These are phyloP conservation scores for Kwoniella europaea DNA, from an alignment of 768 basidiomycete genomes.

Conservation along the genomic window DNA sequence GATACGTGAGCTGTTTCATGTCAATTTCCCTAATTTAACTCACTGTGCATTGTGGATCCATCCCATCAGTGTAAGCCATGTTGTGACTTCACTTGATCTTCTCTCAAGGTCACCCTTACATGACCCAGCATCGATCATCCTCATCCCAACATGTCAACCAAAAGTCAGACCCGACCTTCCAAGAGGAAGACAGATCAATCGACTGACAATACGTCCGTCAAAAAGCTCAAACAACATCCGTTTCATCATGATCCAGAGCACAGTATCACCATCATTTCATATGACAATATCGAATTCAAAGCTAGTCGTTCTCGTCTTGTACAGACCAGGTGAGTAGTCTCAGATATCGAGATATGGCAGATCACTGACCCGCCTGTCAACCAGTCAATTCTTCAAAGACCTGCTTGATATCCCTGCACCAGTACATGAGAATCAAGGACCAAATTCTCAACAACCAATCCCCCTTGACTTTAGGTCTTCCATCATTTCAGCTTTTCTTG, in stretches of 20 bases:
- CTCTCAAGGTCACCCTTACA: no score
- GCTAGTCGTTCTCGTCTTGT: neutral
- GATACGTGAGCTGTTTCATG: no score
- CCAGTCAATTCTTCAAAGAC: constrained; percentile 9
- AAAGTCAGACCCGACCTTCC: neutral
- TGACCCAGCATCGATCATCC: neutral
- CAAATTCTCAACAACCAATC: neutral
- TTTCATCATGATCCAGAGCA: neutral
- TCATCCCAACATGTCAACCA: neutral
- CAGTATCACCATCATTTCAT: neutral
- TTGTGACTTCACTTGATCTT: no score
- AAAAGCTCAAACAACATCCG: neutral
- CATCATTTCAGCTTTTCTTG: neutral
- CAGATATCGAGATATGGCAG: neutral
- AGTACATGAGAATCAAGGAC: neutral
- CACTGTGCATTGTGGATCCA: no score
- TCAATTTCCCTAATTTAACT: no score
- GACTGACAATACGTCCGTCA: neutral
- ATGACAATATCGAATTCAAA: constrained; percentile 11
- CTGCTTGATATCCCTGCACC: neutral
- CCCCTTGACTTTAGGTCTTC: neutral
- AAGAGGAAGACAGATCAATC: neutral
- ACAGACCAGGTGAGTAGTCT: constrained; percentile 1
- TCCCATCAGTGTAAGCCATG: no score
- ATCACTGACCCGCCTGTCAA: neutral